Evolutionary conservation across 1,139 yeast species (phyloP), one percentile per base, ranked within the genome.

Genomic region (Blastobotrys petasosporus): DNA sequence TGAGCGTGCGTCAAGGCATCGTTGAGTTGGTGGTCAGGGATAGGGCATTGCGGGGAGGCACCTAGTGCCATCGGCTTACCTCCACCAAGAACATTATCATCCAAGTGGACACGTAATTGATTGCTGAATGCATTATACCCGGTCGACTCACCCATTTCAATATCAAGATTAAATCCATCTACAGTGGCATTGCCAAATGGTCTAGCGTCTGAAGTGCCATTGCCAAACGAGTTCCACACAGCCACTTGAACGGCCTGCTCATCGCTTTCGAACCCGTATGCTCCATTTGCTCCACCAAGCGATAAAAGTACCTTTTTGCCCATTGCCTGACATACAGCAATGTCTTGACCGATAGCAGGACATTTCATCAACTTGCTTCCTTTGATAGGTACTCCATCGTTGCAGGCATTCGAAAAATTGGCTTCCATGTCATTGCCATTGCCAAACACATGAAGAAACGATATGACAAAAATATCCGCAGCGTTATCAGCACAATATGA

Each of bases 11-110:
- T 69, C 55, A 90, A 67, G 35, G 85, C 67, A 48, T 79, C 76
- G 50, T 94, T 90, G 38, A 85, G 79, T 38, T 84, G 77, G 9
- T 82, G 87, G 70, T 90, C 97, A 15, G 97, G 97, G 61, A 82
- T 84, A 23, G 83, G 85, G 68, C 97, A 90, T 69, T 90, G 97
- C 20, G 97, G 97, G 52, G 97, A 95, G 53, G 95, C 95, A 90
- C 70, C 90, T 97, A 29, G 97, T 47, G 94, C 77, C 42, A 90
- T 70, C 10, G 37, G 30, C 11, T 12, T 20, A 20, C 25, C 25
- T 20, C 25, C 25, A 4, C 6, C 25, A 4, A 94, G 78, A 10
- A 11, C 15, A n/a, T 68, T 59, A 9, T 51, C 35, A 43, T 58
- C 48, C 37, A 63, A 82, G 64, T 85, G 87, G 67, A 84, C 87